Evolutionary conservation across 768 basidiomycete species (phyloP).

Genomic region (Lepiota subincarnata): DNA sequence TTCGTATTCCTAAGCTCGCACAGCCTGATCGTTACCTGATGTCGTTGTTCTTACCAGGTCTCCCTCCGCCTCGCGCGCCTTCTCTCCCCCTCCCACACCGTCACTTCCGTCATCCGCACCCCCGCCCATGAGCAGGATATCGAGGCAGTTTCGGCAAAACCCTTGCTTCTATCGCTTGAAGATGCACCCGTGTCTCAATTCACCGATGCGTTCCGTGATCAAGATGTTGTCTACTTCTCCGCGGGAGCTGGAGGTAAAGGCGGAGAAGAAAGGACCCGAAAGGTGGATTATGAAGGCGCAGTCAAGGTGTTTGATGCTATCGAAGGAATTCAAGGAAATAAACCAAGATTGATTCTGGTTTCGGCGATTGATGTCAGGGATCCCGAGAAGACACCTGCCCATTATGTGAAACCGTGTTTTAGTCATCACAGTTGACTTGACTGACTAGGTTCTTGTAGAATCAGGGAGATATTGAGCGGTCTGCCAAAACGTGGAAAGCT

Average conservation of each 20-base stretch:
- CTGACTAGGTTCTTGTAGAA: constrained; percentile 22
- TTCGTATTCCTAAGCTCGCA: too few relatives aligned
- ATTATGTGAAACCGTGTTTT: constrained; percentile 34
- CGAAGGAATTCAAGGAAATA: constrained; percentile 39
- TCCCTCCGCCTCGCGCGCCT: constrained; percentile 45
- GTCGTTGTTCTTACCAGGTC: constrained; percentile 23
- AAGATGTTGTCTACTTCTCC: constrained; percentile 40
- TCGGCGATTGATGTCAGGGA: constrained; percentile 55
- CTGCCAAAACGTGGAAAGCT: constrained; percentile 34
- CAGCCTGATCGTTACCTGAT: neutral
- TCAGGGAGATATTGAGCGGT: constrained; percentile 39
- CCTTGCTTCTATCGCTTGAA: constrained; percentile 54
- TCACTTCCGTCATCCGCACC: constrained; percentile 53
- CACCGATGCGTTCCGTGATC: constrained; percentile 35
- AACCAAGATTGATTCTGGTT: constrained; percentile 52
- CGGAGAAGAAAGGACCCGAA: constrained; percentile 45
- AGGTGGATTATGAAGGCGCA: constrained; percentile 57
- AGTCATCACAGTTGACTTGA: neutral
- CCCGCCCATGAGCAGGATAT: constrained; percentile 44
- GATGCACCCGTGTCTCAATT: constrained; percentile 41
- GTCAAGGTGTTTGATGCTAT: constrained; percentile 68
- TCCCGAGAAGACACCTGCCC: constrained; percentile 39
- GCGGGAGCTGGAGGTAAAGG: constrained; percentile 56
- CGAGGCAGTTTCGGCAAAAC: constrained; percentile 32
- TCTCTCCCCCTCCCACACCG: constrained; percentile 35